phyloP scores from a whole-genome alignment of 2,329 filamentous ascomycete genomes.

The Diaporthe capsici region DNA sequence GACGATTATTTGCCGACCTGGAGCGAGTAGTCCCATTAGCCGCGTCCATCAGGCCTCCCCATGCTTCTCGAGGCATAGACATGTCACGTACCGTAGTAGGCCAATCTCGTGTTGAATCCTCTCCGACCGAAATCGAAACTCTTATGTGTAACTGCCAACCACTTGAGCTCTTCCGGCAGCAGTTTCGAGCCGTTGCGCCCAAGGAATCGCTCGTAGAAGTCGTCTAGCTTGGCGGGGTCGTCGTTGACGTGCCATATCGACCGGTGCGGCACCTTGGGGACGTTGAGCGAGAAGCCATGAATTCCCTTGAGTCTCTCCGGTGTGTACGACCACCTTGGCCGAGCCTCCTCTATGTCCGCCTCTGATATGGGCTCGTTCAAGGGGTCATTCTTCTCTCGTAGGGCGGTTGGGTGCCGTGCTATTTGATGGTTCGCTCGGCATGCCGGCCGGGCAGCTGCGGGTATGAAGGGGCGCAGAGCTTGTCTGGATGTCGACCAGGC shows the following conservation, averaged over 20 bases:
- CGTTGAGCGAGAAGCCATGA: constrained; percentile 68
- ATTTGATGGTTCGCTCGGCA: constrained; percentile 36
- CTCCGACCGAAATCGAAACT: constrained; percentile 96
- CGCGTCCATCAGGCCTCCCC: neutral
- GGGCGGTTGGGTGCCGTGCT: constrained; percentile 35
- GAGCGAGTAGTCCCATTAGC: neutral
- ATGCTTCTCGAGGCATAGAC: neutral
- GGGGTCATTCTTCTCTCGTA: constrained; percentile 38
- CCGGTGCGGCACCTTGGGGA: constrained; percentile 65
- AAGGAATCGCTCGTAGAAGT: constrained; percentile 82
- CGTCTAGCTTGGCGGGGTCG: constrained; percentile 80
- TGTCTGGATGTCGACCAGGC: constrained; percentile 51
- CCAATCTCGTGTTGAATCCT: constrained; percentile 94
- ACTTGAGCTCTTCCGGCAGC: constrained; percentile 93
- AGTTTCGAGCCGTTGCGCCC: constrained; percentile 80
- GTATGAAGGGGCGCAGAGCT: constrained; percentile 49
- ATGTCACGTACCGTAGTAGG: constrained; percentile 81
- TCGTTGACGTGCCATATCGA: constrained; percentile 79
- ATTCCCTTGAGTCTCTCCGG: constrained; percentile 79
- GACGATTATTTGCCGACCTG: constrained; percentile 48
- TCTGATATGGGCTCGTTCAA: constrained; percentile 40
- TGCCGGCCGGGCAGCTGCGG: constrained; percentile 30
- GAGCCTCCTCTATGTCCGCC: constrained; percentile 40
- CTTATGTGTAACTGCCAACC: constrained; percentile 97
- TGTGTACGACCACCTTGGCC: constrained; percentile 79